Evolutionary conservation across 805 yeast species (phyloP).

Genomic region (Yarrowia sp.): DNA sequence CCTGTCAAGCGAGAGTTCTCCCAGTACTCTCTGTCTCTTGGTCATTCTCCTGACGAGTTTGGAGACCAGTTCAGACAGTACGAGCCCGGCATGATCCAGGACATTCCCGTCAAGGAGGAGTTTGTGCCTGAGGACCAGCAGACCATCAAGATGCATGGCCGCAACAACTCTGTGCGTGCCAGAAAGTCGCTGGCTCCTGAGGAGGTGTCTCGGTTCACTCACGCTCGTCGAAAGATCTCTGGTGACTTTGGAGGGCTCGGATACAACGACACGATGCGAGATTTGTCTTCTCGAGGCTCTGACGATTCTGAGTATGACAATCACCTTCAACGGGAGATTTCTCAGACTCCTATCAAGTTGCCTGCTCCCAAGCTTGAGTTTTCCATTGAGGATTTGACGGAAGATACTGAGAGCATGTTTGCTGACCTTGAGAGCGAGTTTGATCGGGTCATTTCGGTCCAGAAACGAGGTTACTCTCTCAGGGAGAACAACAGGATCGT

Average conservation of each 20-base stretch:
- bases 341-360: conserved; percentile 30
- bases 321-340: conserved; percentile 29
- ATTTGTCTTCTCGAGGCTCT: neutral
- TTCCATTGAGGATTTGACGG: conserved; percentile 26
- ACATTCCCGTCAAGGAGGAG: conserved; percentile 22
- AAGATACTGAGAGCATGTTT: conserved; percentile 31
- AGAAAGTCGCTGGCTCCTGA: conserved; percentile 5
- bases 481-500: conserved; percentile 32
- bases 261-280: conserved; percentile 19
- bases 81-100: neutral
- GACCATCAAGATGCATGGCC: conserved; percentile 22
- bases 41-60: conserved; percentile 1
- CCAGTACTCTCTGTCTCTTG: neutral
- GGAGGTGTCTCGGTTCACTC: conserved; percentile 17
- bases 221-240: conserved; percentile 10
- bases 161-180: conserved; percentile 6
- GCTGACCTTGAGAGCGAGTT: conserved; percentile 34
- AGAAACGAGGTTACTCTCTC: conserved; percentile 34
- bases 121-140: conserved; percentile 16
- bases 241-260: conserved; percentile 14
- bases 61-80: conserved; percentile 22
- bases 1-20: neutral
- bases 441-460: conserved; percentile 31
- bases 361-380: conserved; percentile 29
- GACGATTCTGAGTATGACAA: conserved; percentile 24